Evolutionary conservation across 2,329 filamentous ascomycete genomes (phyloP).

Genomic region (Sarocladium oryzae): DNA sequence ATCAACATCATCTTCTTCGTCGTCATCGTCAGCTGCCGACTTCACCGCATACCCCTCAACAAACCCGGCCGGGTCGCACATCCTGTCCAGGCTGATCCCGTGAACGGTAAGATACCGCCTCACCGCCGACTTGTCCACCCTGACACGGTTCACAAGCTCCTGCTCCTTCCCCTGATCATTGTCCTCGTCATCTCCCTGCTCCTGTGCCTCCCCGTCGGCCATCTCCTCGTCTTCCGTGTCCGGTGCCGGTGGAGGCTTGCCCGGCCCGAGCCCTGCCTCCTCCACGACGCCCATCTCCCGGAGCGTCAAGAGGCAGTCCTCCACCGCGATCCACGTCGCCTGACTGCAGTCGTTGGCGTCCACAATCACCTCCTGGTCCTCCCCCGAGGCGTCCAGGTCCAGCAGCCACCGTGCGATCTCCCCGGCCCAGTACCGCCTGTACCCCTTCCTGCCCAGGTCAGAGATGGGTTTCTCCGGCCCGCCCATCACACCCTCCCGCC

Average conservation of each 20-base stretch:
- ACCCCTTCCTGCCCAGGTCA: conserved; percentile 75
- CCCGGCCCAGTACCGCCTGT: conserved; percentile 78
- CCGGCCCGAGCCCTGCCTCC: conserved; percentile 44
- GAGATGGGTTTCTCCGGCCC: conserved; percentile 93
- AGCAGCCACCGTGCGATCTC: conserved; percentile 70
- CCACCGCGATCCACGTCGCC: conserved; percentile 75
- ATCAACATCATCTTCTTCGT: conserved; percentile 24
- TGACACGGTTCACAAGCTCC: conserved; percentile 38
- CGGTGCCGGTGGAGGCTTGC: conserved; percentile 23
- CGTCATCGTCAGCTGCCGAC: conserved; percentile 25
- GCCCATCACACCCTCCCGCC: conserved; percentile 74
- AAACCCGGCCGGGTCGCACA: conserved; percentile 72
- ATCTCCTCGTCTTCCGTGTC: conserved; percentile 14
- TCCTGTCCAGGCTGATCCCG: conserved; percentile 54
- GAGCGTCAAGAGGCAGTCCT: conserved; percentile 74
- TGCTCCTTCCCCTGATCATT: conserved; percentile 23
- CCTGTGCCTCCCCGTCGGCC: background rate
- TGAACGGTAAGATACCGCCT: conserved; percentile 61
- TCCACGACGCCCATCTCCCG: conserved; percentile 71
- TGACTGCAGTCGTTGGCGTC: conserved; percentile 67
- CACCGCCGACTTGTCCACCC: conserved; percentile 49
- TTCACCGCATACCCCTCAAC: conserved; percentile 57
- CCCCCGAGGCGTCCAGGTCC: conserved; percentile 23
- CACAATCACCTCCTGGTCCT: conserved; percentile 38
- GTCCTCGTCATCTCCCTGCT: conserved; percentile 14